Evolutionary conservation across 495 filamentous ascomycete genomes (phyloP).

Genomic region (Barbatosphaeria neglecta): DNA sequence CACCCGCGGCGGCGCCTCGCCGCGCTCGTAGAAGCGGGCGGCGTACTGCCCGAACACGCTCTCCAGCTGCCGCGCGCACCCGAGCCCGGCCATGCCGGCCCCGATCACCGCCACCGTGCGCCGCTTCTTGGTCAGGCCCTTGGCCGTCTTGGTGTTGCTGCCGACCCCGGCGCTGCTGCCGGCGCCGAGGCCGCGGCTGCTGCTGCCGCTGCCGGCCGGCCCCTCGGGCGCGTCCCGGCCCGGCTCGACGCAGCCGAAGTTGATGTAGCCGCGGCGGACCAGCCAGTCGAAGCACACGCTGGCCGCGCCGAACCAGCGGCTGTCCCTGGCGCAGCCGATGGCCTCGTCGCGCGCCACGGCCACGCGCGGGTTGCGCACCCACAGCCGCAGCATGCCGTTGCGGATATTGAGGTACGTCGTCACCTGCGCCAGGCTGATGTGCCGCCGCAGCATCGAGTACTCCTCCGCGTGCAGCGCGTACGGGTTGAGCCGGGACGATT

Average conservation of each 20-base stretch:
- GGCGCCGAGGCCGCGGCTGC: slow-evolving; percentile 92
- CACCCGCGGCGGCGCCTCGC: slow-evolving; percentile 58
- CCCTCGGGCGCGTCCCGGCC: too few relatives aligned
- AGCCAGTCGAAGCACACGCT: slow-evolving; percentile 89
- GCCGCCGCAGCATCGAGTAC: slow-evolving; percentile 62
- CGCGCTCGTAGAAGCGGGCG: slow-evolving; percentile 45
- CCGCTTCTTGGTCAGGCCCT: slow-evolving; percentile 25
- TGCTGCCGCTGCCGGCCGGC: slow-evolving; percentile 81
- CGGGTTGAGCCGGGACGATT: slow-evolving; percentile 80
- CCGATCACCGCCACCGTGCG: slow-evolving; percentile 78
- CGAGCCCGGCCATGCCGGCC: slow-evolving; percentile 87
- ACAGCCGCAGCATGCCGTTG: slow-evolving; percentile 87
- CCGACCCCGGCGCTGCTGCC: too few relatives aligned
- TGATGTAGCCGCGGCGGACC: slow-evolving; percentile 83
- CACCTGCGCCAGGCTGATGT: slow-evolving; percentile 80
- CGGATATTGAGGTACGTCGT: slow-evolving; percentile 95
- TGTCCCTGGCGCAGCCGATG: slow-evolving; percentile 80
- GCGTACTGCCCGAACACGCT: slow-evolving; percentile 68
- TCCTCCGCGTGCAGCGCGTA: slow-evolving; percentile 82
- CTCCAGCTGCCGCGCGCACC: slow-evolving; percentile 85
- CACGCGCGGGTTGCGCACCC: slow-evolving; percentile 82
- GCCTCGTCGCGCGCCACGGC: slow-evolving; percentile 81
- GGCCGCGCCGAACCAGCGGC: slow-evolving; percentile 83
- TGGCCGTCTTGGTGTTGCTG: slow-evolving; percentile 17
- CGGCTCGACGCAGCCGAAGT: slow-evolving; percentile 77